phyloP scores from a whole-genome alignment of 345 rosid genomes.

The Turnera subulata region DNA sequence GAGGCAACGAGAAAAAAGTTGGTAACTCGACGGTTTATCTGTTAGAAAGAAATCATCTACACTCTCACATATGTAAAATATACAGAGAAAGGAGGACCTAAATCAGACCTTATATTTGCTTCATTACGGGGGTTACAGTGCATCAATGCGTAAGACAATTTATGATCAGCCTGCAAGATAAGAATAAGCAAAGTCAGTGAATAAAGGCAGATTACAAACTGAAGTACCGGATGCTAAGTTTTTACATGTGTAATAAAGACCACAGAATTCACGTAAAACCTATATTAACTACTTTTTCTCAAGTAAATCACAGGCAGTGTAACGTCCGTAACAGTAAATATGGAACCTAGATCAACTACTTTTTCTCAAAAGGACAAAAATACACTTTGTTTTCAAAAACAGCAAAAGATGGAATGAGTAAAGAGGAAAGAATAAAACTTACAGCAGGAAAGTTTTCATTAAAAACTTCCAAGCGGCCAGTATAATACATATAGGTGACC shows the following conservation, averaged over 20 bases:
- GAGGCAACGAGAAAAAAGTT: no score
- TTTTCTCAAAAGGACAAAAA: not conserved
- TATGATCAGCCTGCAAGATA: constrained; percentile 78
- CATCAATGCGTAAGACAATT: constrained; percentile 78
- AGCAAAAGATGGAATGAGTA: constrained; percentile 1
- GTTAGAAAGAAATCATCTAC: constrained; percentile 5
- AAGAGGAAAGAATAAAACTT: constrained; percentile 31
- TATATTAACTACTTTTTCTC: no score
- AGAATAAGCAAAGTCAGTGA: constrained; percentile 11
- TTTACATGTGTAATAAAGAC: not conserved
- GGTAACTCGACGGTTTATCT: no score
- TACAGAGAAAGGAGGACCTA: constrained; percentile 17
- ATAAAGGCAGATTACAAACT: not conserved
- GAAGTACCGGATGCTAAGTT: not conserved
- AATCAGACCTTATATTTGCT: constrained; percentile 74
- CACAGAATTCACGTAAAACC: not conserved
- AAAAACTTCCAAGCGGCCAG: constrained; percentile 95
- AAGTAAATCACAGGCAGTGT: no score
- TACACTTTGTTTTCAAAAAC: not conserved
- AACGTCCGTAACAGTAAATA: no score
- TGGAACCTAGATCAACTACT: not conserved
- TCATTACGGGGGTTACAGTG: constrained; percentile 66
- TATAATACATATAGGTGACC: constrained; percentile 99
- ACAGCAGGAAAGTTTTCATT: constrained; percentile 95
- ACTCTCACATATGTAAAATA: constrained; percentile 12